Base-by-base conservation (phyloP, 805 yeast species). In the Hanseniaspora lachancei region DNA sequence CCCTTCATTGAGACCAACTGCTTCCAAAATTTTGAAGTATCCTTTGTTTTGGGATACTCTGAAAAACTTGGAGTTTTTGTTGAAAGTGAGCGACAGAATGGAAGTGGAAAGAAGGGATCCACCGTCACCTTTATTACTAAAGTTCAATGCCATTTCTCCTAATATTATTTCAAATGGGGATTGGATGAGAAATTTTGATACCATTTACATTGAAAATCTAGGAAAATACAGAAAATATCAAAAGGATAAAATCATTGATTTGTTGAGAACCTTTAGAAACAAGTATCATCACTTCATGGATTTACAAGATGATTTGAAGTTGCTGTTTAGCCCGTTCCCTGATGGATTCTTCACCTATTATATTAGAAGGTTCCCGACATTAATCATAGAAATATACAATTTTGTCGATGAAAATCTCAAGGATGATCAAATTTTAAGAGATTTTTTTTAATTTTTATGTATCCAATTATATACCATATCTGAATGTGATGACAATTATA, bases 241-340 rank as follows among this genome's bases (percentile, higher is more conserved):
- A 60, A 77, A 84, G 0, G 80, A 77, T 57, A 85, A 81, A 62
- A 69, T 93, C 47, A 80, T 89, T 81, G 98, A 93, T 66, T 70
- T 93, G 52, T 69, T 93, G 57, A 74, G 99, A 57, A 96, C 96
- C 0, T 68, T 93, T 61, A 76, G 99, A 62, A 93, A 93, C 71
- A 93, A 93, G 68, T 84, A 87, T 64, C 97, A 93, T 67, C 99
- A 93, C 67, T 91, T 77, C 67, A 88, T 88, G 69, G 98, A 93
- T 66, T 70, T 89, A 64, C 96, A 96, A 1, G 74, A 70, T 10
- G 77, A 72, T 15, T 73, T 93, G 57, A 80, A 79, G 53, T 66
- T 64, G 16, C 74, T 78, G 50, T 84, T 93, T 79, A 83, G 87
- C 20, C 84, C 91, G 0, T 69, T 88, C 29, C 96, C 97, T 0